These are phyloP conservation scores for Syzygium oleosum DNA, from an alignment of 345 rosid species.

Conservation along the genomic window DNA sequence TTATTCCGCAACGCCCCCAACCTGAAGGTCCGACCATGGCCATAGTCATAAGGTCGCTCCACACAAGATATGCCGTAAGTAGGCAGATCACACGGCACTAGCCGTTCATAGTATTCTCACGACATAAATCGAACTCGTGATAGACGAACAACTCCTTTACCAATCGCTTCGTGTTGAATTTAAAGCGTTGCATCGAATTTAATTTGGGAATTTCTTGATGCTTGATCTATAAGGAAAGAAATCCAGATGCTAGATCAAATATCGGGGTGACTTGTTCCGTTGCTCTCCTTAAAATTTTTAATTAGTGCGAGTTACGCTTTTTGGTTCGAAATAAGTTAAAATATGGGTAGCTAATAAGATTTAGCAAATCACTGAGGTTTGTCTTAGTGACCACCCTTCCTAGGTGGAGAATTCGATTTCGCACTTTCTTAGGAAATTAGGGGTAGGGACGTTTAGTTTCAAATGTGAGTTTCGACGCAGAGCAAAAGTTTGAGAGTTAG, in stretches of 20 bases:
- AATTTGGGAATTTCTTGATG: not conserved
- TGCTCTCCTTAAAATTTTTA: not conserved
- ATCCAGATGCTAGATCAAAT: not conserved
- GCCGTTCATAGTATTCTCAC: fast-evolving
- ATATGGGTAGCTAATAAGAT: too few relatives aligned
- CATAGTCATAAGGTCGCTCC: not conserved
- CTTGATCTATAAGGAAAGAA: not conserved
- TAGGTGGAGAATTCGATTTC: too few relatives aligned
- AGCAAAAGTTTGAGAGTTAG: too few relatives aligned
- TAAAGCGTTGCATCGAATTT: not conserved
- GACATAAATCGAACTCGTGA: not conserved
- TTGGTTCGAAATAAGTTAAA: too few relatives aligned
- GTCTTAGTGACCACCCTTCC: too few relatives aligned
- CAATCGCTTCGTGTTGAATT: not conserved
- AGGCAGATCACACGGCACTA: not conserved
- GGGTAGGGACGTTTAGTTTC: too few relatives aligned
- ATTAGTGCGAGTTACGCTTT: too few relatives aligned
- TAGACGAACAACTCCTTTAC: fast-evolving
- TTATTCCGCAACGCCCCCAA: fast-evolving
- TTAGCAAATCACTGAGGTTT: too few relatives aligned
- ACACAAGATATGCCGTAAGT: not conserved
- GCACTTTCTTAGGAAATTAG: too few relatives aligned
- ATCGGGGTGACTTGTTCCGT: not conserved
- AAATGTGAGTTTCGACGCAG: too few relatives aligned
- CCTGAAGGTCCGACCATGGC: too few relatives aligned